Conservation (phyloP, 192 early-diverging fungal species). For the Radiomyces spectabilis region DNA sequence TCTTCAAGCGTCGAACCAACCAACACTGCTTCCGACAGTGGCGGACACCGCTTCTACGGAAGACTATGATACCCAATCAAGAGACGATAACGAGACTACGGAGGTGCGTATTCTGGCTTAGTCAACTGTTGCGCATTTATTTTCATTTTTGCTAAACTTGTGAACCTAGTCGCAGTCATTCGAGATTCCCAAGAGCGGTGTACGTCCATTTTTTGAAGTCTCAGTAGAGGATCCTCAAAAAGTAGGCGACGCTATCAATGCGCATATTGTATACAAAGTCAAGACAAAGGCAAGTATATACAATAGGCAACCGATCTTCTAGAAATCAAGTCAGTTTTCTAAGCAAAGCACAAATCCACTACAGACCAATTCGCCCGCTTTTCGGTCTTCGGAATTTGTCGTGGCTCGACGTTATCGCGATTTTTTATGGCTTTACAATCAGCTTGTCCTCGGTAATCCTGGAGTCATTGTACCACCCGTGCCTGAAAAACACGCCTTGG, state of each 20-base stretch:
- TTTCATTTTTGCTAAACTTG: neutral
- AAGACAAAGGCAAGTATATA: constrained; percentile 52
- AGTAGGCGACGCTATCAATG: constrained; percentile 79
- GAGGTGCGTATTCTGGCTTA: too few relatives aligned
- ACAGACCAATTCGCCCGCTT: constrained; percentile 72
- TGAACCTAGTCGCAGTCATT: constrained; percentile 13
- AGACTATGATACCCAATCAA: too few relatives aligned
- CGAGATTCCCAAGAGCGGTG: constrained; percentile 29
- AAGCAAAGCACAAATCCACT: neutral
- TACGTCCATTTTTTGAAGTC: constrained; percentile 51
- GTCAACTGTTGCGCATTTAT: too few relatives aligned
- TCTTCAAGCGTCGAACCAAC: too few relatives aligned
- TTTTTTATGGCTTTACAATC: constrained; percentile 89
- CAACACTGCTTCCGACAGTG: too few relatives aligned
- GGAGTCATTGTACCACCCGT: constrained; percentile 90
- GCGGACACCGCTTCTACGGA: too few relatives aligned
- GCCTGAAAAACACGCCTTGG: constrained; percentile 88
- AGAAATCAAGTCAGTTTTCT: too few relatives aligned
- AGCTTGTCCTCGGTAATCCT: constrained; percentile 69
- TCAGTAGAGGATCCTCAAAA: constrained; percentile 83
- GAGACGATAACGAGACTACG: too few relatives aligned
- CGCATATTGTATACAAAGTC: constrained; percentile 84
- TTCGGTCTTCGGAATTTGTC: constrained; percentile 64
- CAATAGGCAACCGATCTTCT: too few relatives aligned
- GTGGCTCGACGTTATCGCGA: constrained; percentile 89